These are phyloP conservation scores for Pseudotulostoma volvatum DNA, from an alignment of 495 filamentous ascomycete genomes.

Conservation along the genomic window DNA sequence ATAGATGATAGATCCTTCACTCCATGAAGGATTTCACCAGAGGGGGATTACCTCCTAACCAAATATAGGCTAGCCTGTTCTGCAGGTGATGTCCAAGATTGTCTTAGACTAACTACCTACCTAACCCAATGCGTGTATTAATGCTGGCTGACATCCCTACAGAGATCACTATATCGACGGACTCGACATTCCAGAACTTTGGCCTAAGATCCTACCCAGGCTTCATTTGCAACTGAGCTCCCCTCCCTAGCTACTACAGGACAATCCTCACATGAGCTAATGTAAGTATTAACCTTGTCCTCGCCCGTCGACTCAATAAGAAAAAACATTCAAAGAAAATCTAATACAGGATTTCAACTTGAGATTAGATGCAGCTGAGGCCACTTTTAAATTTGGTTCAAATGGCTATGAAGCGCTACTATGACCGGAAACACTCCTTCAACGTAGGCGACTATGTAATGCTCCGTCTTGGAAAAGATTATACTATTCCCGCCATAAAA, in stretches of 20 bases:
- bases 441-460: background rate
- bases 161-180: background rate
- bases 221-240: background rate
- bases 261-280: background rate
- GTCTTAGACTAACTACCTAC: no score
- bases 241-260: background rate
- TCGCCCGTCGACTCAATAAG: background rate
- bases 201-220: background rate
- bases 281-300: background rate
- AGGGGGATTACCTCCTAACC: no score
- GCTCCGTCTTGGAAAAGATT: background rate
- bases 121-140: no score
- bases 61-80: no score
- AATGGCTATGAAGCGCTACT: conserved; percentile 1
- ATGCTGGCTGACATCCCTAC: no score
- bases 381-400: background rate
- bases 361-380: background rate
- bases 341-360: background rate
- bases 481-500: background rate
- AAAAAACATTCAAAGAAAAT: background rate
- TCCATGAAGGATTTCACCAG: no score
- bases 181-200: background rate
- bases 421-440: background rate
- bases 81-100: no score
- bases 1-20: no score